These are phyloP conservation scores for Wallacemonas sp. DNA, from an alignment of 208 protist genomes.

Conservation along the genomic window DNA sequence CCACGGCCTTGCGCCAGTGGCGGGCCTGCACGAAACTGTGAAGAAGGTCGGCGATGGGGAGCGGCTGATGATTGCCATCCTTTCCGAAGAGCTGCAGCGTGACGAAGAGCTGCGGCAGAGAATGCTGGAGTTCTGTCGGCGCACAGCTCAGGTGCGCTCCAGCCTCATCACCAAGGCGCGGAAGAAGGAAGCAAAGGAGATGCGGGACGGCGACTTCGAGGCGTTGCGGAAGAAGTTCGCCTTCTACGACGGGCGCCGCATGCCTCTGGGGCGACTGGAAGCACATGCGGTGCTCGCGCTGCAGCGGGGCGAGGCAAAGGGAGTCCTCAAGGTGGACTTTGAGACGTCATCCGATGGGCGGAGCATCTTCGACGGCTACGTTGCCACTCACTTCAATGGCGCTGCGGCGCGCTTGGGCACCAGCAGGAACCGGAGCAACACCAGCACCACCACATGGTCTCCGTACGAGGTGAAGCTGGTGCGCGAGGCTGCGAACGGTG, in stretches of 20 bases:
- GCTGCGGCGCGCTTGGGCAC: conserved; percentile 7
- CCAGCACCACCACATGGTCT: conserved; percentile 14
- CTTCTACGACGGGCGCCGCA: conserved; percentile 59
- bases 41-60: conserved; percentile 43
- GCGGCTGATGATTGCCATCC: conserved; percentile 52
- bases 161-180: conserved; percentile 46
- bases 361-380: conserved; percentile 39
- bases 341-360: conserved; percentile 22
- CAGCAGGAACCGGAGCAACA: not conserved
- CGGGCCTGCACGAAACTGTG: conserved; percentile 25
- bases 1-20: conserved; percentile 30
- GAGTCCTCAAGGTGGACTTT: conserved; percentile 62
- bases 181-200: conserved; percentile 68
- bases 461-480: conserved; percentile 32
- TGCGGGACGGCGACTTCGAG: conserved; percentile 51
- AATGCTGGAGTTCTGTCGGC: conserved; percentile 42
- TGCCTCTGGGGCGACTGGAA: conserved; percentile 40
- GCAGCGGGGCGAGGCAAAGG: conserved; percentile 71
- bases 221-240: conserved; percentile 57
- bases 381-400: conserved; percentile 29
- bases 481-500: conserved; percentile 24
- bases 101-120: conserved; percentile 42
- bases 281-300: conserved; percentile 68
- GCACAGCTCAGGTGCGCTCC: conserved; percentile 33
- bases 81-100: conserved; percentile 75